phyloP scores from a whole-genome alignment of 257 asterid genomes.

The Nicotiana knightiana region DNA sequence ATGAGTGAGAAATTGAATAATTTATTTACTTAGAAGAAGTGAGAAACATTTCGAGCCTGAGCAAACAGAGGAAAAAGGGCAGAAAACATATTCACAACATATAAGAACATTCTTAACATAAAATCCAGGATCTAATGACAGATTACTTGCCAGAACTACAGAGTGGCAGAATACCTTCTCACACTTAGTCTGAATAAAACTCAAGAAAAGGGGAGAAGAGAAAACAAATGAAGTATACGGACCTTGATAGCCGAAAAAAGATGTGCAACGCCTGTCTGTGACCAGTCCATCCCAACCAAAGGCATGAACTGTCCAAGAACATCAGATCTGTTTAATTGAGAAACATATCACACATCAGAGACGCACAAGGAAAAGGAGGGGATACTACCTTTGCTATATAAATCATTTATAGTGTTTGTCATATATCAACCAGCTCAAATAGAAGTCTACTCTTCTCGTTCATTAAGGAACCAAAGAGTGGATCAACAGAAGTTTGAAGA shows the following conservation, averaged over 20 bases:
- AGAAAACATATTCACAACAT: neutral
- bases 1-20: neutral
- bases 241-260: slow-evolving; percentile 99
- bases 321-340: slow-evolving; percentile 51
- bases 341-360: neutral
- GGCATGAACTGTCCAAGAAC: slow-evolving; percentile 98
- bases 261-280: slow-evolving; percentile 87
- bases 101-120: neutral
- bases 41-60: neutral
- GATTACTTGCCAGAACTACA: neutral
- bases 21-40: neutral
- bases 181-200: neutral
- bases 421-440: neutral
- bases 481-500: neutral
- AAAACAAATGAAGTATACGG: neutral
- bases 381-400: neutral
- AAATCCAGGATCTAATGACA: neutral
- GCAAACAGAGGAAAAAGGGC: neutral
- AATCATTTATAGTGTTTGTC: neutral
- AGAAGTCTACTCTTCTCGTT: neutral
- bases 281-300: slow-evolving; percentile 97
- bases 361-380: neutral
- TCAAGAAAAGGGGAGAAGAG: neutral
- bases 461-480: neutral
- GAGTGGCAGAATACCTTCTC: neutral